Evolutionary conservation across 306 rosid genomes (phyloP).

Genomic region (Casuarina equisetifolia): DNA sequence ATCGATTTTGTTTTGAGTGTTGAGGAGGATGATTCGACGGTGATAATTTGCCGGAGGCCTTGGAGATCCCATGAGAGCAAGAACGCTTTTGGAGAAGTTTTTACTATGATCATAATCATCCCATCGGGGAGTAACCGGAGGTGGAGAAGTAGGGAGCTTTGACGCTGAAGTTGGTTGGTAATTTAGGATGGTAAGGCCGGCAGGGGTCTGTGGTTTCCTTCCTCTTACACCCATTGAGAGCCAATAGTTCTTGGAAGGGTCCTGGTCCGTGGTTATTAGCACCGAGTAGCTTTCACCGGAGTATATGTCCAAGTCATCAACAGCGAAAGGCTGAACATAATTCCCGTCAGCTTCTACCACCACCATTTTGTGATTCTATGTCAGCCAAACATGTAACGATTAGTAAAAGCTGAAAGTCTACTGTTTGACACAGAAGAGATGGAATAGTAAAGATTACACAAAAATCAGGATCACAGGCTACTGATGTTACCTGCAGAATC

Average conservation of each 20-base stretch:
- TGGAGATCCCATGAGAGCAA: slow-evolving; percentile 58
- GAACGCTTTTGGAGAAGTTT: slow-evolving; percentile 45
- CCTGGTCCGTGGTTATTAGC: slow-evolving; percentile 62
- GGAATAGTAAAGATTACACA: too few relatives aligned
- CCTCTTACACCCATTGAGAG: slow-evolving; percentile 64
- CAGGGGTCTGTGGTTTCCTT: slow-evolving; percentile 59
- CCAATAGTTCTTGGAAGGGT: slow-evolving; percentile 76
- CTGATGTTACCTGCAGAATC: too few relatives aligned
- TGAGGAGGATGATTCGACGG: slow-evolving; percentile 63
- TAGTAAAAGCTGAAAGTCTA: background rate
- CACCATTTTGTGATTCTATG: slow-evolving; percentile 66
- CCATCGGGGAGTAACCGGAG: slow-evolving; percentile 66
- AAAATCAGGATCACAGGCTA: too few relatives aligned
- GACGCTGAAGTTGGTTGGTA: slow-evolving; percentile 54
- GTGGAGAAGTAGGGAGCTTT: slow-evolving; percentile 58
- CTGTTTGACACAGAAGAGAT: background rate
- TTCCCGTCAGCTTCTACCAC: slow-evolving; percentile 94
- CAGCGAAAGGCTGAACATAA: slow-evolving; percentile 59
- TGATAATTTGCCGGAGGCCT: slow-evolving; percentile 47
- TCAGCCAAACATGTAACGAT: background rate
- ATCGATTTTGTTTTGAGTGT: slow-evolving; percentile 63
- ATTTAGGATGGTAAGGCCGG: slow-evolving; percentile 58
- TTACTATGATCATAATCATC: slow-evolving; percentile 62
- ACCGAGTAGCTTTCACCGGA: slow-evolving; percentile 85
- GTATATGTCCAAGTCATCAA: slow-evolving; percentile 73